These are phyloP conservation scores for Pythium oligandrum DNA, from an alignment of 352 stramenopile species.

Conservation along the genomic window DNA sequence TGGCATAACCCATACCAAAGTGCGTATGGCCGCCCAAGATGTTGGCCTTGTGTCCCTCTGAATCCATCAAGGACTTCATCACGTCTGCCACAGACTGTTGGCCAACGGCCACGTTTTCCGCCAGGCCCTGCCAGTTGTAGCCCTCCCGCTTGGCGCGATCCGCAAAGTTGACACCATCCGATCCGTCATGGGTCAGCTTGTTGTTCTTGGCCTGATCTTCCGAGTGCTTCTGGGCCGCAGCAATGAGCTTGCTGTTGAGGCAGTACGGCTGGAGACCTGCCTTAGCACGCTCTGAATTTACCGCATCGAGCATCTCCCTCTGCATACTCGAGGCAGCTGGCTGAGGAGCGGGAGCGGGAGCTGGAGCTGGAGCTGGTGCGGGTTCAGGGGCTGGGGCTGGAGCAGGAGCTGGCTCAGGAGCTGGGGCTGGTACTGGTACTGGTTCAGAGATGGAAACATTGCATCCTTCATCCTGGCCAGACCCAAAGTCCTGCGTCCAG, in stretches of 20 bases:
- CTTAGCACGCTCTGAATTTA: conserved; percentile 21
- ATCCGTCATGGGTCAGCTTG: conserved; percentile 39
- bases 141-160: no score
- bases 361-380: no score
- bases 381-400: neutral
- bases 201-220: conserved; percentile 32
- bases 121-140: no score
- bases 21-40: no score
- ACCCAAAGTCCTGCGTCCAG: no score
- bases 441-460: neutral
- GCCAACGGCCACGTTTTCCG: no score
- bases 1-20: no score
- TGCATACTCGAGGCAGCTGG: neutral
- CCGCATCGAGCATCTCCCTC: neutral
- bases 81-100: no score
- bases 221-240: conserved; percentile 34
- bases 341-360: neutral
- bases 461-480: no score
- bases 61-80: no score
- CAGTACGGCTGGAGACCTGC: conserved; percentile 28
- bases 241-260: conserved; percentile 29
- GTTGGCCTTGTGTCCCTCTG: no score
- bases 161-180: conserved; percentile 24
- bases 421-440: neutral
- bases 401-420: neutral